Evolutionary conservation across 371 early-diverging fungal species (phyloP).

Genomic region (Caulochytrium protostelioides): DNA sequence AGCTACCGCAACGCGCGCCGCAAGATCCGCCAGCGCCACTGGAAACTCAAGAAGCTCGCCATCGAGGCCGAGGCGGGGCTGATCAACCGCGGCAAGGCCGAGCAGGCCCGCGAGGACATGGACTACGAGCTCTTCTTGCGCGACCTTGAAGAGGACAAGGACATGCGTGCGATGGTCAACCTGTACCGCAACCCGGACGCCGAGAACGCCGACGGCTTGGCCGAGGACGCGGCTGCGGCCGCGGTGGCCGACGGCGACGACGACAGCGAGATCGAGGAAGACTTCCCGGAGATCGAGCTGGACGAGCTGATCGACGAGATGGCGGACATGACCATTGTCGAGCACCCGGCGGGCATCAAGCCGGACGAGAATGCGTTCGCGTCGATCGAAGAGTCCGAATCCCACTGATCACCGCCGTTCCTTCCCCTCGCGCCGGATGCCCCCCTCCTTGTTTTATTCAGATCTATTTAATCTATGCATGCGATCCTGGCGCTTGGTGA

Average conservation of each 20-base stretch:
- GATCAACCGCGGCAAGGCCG: slow-evolving; percentile 25
- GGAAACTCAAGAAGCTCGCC: slow-evolving; percentile 71
- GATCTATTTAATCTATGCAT: no score
- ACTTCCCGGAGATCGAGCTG: slow-evolving; percentile 71
- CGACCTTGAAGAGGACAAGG: slow-evolving; percentile 90
- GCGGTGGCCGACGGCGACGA: slow-evolving; percentile 30
- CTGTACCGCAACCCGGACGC: slow-evolving; percentile 34
- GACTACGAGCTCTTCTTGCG: slow-evolving; percentile 76
- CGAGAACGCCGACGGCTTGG: not conserved
- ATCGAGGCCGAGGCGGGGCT: slow-evolving; percentile 58
- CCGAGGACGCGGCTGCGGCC: slow-evolving; percentile 21
- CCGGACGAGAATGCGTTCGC: no score
- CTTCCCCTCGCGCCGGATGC: no score
- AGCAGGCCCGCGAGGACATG: slow-evolving; percentile 20
- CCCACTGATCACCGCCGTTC: no score
- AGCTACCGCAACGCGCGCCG: slow-evolving; percentile 67
- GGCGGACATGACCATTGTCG: slow-evolving; percentile 18
- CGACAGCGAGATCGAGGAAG: slow-evolving; percentile 44
- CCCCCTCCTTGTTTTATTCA: no score
- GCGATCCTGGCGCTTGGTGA: no score
- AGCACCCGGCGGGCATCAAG: slow-evolving; percentile 3
- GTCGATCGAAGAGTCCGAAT: no score
- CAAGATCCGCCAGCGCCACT: slow-evolving; percentile 60
- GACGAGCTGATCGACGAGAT: slow-evolving; percentile 76
- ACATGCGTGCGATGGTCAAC: slow-evolving; percentile 74